These are phyloP conservation scores for Pseudotsuga menziesii DNA, from an alignment of 75 land plant genomes.

Conservation along the genomic window DNA sequence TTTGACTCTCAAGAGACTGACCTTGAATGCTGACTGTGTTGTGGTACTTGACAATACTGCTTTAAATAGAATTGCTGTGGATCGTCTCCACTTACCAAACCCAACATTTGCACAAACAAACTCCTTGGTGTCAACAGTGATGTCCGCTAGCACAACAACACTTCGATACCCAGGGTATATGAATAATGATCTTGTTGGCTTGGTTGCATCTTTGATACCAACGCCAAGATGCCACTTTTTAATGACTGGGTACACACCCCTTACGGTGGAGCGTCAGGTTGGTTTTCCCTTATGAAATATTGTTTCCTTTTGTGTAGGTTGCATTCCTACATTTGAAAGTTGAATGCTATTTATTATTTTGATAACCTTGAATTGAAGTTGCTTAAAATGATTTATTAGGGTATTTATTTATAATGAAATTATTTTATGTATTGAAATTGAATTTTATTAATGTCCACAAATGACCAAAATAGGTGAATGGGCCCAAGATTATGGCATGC, in stretches of 20 bases:
- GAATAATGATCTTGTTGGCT: conserved; percentile 99
- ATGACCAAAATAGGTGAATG: too few species aligned
- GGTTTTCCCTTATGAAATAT: conserved; percentile 1
- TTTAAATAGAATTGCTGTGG: conserved; percentile 96
- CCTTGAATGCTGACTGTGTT: conserved; percentile 99
- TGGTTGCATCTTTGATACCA: conserved; percentile 95
- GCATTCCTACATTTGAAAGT: not conserved
- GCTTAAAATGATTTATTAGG: not conserved
- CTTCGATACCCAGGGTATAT: conserved; percentile 98
- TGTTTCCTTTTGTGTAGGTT: not conserved
- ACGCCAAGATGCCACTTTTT: conserved; percentile 99
- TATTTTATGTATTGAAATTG: too few species aligned
- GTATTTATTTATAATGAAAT: not conserved
- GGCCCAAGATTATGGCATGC: too few species aligned
- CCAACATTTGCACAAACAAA: conserved; percentile 99
- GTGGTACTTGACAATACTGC: conserved; percentile 99
- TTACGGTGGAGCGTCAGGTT: conserved; percentile 99
- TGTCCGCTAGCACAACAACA: conserved; percentile 99
- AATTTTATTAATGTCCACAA: too few species aligned
- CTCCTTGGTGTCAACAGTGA: conserved; percentile 97
- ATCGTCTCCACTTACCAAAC: conserved; percentile 87
- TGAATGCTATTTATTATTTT: not conserved
- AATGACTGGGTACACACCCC: conserved; percentile 99
- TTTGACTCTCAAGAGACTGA: conserved; percentile 92
- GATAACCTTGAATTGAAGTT: not conserved